Evolutionary conservation across 2,329 filamentous ascomycete species (phyloP).

Genomic region (Teratosphaeria epicoccoides): DNA sequence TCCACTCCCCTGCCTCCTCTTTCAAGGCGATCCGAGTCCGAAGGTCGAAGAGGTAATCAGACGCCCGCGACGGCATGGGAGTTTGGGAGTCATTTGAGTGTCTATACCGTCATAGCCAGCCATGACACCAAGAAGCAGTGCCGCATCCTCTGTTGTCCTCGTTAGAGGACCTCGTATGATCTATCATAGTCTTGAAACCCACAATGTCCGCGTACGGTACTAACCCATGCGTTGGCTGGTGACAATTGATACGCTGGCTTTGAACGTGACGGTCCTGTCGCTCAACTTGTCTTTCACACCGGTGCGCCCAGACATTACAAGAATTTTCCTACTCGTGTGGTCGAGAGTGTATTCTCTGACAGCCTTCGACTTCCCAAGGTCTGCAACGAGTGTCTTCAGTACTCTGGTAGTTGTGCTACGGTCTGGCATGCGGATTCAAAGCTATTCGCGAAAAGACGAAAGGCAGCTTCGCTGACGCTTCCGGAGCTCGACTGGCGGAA

Average conservation of each 20-base stretch:
- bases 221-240: slow-evolving; percentile 34
- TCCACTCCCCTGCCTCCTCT: slow-evolving; percentile 21
- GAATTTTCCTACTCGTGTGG: slow-evolving; percentile 27
- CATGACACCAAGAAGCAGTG: slow-evolving; percentile 30
- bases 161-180: slow-evolving; percentile 38
- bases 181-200: slow-evolving; percentile 33
- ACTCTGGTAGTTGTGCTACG: slow-evolving; percentile 27
- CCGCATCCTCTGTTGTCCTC: slow-evolving; percentile 30
- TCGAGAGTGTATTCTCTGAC: slow-evolving; percentile 15
- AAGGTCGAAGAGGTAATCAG: slow-evolving; percentile 26
- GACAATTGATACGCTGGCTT: slow-evolving; percentile 40
- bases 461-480: slow-evolving; percentile 15
- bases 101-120: slow-evolving; percentile 39
- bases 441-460: slow-evolving; percentile 19
- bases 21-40: slow-evolving; percentile 19
- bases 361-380: slow-evolving; percentile 19
- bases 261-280: slow-evolving; percentile 31
- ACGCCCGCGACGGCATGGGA: slow-evolving; percentile 27
- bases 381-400: slow-evolving; percentile 26
- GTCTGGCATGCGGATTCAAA: slow-evolving; percentile 19
- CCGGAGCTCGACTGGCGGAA: slow-evolving; percentile 14
- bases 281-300: slow-evolving; percentile 16
- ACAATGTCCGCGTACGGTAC: slow-evolving; percentile 37
- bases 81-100: slow-evolving; percentile 32
- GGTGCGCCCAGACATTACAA: slow-evolving; percentile 35